Percentiles rank a stretch among this genome's conserved stretches.
phyloP scores from a whole-genome alignment of 2,329 filamentous ascomycete species.

The Beauveria rudraprayagi region DNA sequence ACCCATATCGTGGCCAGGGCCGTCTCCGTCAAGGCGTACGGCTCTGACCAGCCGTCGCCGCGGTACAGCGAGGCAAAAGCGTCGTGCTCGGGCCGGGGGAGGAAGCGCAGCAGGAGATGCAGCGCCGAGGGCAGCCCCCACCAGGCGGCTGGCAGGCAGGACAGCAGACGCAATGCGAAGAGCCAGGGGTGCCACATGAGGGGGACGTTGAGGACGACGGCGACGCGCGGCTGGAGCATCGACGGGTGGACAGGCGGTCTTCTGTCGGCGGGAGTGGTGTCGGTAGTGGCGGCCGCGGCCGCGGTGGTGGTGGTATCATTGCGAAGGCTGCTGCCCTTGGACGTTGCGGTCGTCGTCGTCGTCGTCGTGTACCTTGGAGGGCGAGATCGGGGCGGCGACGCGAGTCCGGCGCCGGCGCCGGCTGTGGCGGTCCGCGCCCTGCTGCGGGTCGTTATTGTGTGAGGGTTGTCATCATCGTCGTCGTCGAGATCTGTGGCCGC shows the following conservation, averaged over 20 bases:
- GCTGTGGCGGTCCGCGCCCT: not conserved
- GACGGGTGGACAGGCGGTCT: constrained; percentile 20
- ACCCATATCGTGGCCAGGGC: constrained; percentile 69
- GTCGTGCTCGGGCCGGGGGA: constrained; percentile 30
- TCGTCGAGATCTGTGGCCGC: not conserved
- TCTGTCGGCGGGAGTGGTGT: not conserved
- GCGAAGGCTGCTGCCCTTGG: not conserved
- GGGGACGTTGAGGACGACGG: constrained; percentile 68
- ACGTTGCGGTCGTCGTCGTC: not conserved
- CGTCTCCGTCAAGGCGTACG: constrained; percentile 53
- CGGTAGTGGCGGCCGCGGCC: not conserved
- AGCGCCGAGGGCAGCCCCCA: constrained; percentile 64
- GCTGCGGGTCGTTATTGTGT: not conserved
- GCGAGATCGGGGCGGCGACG: not conserved
- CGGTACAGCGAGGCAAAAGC: constrained; percentile 17
- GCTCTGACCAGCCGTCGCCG: constrained; percentile 13
- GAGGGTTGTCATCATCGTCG: not conserved
- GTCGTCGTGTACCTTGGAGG: not conserved
- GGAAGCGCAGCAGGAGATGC: constrained; percentile 57
- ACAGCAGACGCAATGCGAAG: constrained; percentile 63
- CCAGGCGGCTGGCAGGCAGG: constrained; percentile 61
- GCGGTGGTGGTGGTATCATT: not conserved
- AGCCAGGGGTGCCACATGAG: constrained; percentile 65
- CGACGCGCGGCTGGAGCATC: constrained; percentile 66
- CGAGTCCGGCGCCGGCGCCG: not conserved